Evolutionary conservation across 441 rosid species (phyloP).

Genomic region (Aleurites moluccanus): DNA sequence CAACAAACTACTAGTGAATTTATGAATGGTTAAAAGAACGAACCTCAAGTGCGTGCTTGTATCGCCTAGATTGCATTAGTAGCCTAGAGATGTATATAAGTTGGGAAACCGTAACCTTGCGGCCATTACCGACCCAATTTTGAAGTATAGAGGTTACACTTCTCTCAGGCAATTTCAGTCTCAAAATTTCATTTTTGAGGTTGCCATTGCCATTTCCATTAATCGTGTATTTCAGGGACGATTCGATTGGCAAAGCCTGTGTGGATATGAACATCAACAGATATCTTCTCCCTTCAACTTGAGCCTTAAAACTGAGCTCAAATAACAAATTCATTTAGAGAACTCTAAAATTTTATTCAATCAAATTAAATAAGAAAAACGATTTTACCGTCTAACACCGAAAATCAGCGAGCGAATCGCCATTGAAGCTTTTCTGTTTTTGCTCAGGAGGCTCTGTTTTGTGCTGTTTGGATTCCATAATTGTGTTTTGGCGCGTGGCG

Average conservation of each 20-base stretch:
- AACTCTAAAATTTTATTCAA: neutral
- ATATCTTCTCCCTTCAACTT: constrained; percentile 6
- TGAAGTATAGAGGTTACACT: constrained; percentile 37
- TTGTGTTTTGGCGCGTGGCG: neutral
- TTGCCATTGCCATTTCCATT: constrained; percentile 14
- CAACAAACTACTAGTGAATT: neutral
- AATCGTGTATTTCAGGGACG: neutral
- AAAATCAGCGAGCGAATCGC: constrained; percentile 24
- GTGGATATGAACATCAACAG: constrained; percentile 17
- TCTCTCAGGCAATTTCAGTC: constrained; percentile 30
- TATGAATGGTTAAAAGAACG: neutral
- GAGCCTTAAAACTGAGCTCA: constrained; percentile 16
- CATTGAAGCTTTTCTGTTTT: constrained; percentile 21
- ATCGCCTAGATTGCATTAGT: constrained; percentile 42
- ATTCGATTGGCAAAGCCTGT: neutral
- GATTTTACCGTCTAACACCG: constrained; percentile 19
- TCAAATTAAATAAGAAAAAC: neutral
- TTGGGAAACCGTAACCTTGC: constrained; percentile 38
- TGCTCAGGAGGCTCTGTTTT: neutral
- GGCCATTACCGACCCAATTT: constrained; percentile 42
- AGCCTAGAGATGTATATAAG: constrained; percentile 40
- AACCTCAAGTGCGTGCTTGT: constrained; percentile 60
- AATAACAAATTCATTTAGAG: neutral
- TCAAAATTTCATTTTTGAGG: constrained; percentile 36
- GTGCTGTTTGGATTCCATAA: neutral